Percentiles rank a stretch among this genome's conserved stretches.
phyloP scores from a whole-genome alignment of 441 rosid genomes.

The Flueggea neowawraea region DNA sequence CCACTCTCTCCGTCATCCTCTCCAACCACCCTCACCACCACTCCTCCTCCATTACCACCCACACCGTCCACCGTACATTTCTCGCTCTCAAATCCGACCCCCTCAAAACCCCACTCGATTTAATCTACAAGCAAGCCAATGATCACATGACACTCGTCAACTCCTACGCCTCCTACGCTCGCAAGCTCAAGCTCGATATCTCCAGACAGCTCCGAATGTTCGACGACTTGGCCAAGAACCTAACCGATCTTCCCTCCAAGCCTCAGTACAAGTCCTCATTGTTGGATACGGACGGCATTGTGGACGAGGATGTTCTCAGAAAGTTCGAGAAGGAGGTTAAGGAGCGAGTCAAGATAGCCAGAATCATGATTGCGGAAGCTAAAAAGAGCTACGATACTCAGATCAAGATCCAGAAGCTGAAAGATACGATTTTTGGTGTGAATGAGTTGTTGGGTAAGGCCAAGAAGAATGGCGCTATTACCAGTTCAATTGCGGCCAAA shows the following conservation, averaged over 20 bases:
- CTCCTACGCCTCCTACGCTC: constrained; percentile 86
- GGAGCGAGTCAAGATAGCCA: constrained; percentile 65
- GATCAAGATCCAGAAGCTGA: constrained; percentile 90
- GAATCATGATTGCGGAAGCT: constrained; percentile 67
- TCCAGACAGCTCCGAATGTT: constrained; percentile 69
- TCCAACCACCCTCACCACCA: constrained; percentile 42
- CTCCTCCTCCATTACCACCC: constrained; percentile 23
- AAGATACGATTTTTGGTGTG: constrained; percentile 84
- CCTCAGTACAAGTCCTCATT: constrained; percentile 28
- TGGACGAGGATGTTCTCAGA: constrained; percentile 79
- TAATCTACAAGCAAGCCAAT: constrained; percentile 86
- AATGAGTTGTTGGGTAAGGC: constrained; percentile 78
- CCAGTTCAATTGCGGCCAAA: constrained; percentile 78
- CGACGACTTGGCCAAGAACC: constrained; percentile 66
- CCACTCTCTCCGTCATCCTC: constrained; percentile 71
- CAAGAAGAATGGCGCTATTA: constrained; percentile 80
- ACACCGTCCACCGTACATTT: too few relatives aligned
- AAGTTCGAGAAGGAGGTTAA: constrained; percentile 89
- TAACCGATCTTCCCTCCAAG: constrained; percentile 52
- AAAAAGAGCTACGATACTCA: constrained; percentile 92
- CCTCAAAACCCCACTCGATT: constrained; percentile 63
- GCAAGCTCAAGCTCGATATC: constrained; percentile 84
- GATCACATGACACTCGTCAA: constrained; percentile 75
- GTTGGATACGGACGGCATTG: constrained; percentile 35
- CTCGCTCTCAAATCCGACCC: constrained; percentile 42